Evolutionary conservation across 2,329 filamentous ascomycete genomes (phyloP).

Genomic region (Pseudogymnoascus sp.): DNA sequence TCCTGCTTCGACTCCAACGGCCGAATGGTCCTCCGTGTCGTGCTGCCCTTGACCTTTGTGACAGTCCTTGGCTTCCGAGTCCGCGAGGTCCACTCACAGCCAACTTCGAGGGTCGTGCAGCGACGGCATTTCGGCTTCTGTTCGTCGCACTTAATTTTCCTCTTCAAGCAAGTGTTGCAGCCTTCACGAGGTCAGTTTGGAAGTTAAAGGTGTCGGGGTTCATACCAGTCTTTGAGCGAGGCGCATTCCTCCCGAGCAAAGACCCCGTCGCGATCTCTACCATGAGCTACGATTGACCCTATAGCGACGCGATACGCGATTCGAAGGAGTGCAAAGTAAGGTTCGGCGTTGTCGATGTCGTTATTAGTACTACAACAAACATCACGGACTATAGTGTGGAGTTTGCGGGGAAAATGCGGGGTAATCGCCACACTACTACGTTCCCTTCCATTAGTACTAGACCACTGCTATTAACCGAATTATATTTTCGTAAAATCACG

Average conservation of each 20-base stretch:
- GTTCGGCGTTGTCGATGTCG: not conserved
- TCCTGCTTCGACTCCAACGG: not conserved
- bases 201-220: not conserved
- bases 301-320: not conserved
- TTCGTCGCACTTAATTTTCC: conserved; percentile 12
- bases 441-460: too few species aligned
- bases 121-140: conserved; percentile 27
- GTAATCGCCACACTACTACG: not conserved
- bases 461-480: too few species aligned
- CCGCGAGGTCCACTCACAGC: not conserved
- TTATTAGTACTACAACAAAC: not conserved
- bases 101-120: conserved; percentile 22
- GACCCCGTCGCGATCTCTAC: not conserved
- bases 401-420: not conserved
- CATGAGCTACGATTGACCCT: not conserved
- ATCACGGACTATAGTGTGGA: not conserved
- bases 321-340: not conserved
- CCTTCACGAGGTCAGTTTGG: conserved; percentile 20
- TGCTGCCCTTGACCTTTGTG: not conserved
- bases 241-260: conserved; percentile 15
- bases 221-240: conserved; percentile 34
- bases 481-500: too few species aligned
- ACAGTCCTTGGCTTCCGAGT: not conserved
- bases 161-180: conserved; percentile 30
- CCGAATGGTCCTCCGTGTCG: not conserved